Percentiles rank a stretch among this genome's conserved stretches.
phyloP scores from a whole-genome alignment of 768 basidiomycete genomes.

The Brasilioporus rufonigricans region DNA sequence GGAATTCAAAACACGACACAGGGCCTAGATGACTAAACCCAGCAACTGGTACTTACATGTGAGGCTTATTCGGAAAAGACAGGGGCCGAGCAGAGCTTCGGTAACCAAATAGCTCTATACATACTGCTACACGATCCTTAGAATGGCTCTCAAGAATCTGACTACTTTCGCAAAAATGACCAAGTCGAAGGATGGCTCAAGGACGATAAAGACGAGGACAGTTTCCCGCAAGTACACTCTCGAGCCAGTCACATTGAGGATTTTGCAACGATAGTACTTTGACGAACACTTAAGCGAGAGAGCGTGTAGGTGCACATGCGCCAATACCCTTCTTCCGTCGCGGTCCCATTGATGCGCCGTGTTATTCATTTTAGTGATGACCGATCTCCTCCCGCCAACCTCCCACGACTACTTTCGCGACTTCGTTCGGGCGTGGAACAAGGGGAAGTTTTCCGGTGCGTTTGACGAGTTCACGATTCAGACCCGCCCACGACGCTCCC shows the following conservation, averaged over 20 bases:
- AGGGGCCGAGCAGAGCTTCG: not conserved
- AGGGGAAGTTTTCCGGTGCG: slow-evolving; percentile 61
- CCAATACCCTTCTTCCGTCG: not conserved
- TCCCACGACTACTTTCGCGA: slow-evolving; percentile 79
- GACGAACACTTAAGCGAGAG: slow-evolving; percentile 81
- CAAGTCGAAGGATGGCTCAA: slow-evolving; percentile 89
- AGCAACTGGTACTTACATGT: no score
- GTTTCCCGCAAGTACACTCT: slow-evolving; percentile 4
- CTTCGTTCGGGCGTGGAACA: slow-evolving; percentile 92
- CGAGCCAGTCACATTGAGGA: not conserved
- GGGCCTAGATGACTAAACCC: no score
- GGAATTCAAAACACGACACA: no score
- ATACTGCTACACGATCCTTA: not conserved
- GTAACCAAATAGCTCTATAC: not conserved
- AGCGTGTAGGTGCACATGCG: slow-evolving; percentile 60
- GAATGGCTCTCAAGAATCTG: slow-evolving; percentile 62
- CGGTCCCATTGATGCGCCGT: slow-evolving; percentile 17
- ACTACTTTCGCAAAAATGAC: slow-evolving; percentile 85
- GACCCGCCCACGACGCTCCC: not conserved
- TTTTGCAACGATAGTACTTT: slow-evolving; percentile 37
- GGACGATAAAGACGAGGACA: slow-evolving; percentile 60
- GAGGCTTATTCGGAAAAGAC: no score
- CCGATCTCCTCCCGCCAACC: not conserved
- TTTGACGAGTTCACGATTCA: not conserved
- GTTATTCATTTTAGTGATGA: not conserved